Base-by-base conservation (phyloP, 1,284 basidiomycete genomes). In the Marasmius oreades region DNA sequence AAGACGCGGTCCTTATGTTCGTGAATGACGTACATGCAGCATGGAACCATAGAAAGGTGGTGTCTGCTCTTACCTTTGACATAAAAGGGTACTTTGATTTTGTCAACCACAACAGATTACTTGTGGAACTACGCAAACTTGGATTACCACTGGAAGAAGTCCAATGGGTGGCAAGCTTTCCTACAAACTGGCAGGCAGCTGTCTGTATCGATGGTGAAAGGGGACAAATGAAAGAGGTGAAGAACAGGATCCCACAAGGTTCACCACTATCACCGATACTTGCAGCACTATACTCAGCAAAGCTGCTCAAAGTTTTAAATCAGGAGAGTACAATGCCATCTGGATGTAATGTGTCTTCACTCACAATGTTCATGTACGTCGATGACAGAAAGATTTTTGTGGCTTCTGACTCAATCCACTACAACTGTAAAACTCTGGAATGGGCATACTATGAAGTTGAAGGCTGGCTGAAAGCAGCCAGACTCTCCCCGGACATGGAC, bases 21-120 rank as follows among this genome's bases (percentile, higher is more conserved):
- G 52, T 55, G 0, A 63, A 70, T 43, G 67, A 70, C 50, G 56
- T 70, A 0, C 53, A 70, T 14, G 59, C 64, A 3, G 67, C 64
- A 11, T 61, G 62, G 59, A 63, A 66, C 44, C 42, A 64, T 28
- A 53, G 57, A 2, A 53, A 57, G 24, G 62, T 62, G 6, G 62
- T 66, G 3, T 65, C 66, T 0, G 61, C 62, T 0, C 59, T 70
- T 4, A 67, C 66, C 0, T 66, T 70, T 45, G 64, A 70, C 43
- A 69, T 70, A 8, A 66, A 64, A 52, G 68, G 69, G 0, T 69
- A 63, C 55, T 71, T 70, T 55, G 64, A 70, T 58, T 62, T 61
- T 55, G 62, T 71, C 26, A 67, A 69, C 54, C 68, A 70, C 52
- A 24, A 53, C 8, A 8, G 42, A 20, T 7, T 44, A 10, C 10